These are phyloP conservation scores for Ophiostoma novo-ulmi DNA, from an alignment of 2,329 filamentous ascomycete genomes.

Conservation along the genomic window DNA sequence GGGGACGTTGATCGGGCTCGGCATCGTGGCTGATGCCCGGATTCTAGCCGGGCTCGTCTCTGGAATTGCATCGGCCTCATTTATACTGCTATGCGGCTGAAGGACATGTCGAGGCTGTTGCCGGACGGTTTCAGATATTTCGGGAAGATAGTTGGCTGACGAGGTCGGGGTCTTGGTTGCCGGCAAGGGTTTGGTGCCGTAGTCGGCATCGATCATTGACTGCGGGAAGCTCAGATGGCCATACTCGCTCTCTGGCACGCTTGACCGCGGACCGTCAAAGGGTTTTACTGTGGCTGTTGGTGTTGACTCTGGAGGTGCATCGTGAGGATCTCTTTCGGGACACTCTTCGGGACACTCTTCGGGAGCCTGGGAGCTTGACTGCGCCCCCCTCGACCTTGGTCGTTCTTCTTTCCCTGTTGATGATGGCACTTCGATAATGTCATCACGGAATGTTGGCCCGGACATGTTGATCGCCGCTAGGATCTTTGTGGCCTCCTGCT, in stretches of 20 bases:
- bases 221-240: constrained; percentile 21
- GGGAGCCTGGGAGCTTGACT: not conserved
- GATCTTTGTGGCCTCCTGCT: constrained; percentile 39
- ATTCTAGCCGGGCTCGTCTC: constrained; percentile 28
- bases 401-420: constrained; percentile 32
- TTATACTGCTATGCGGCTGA: constrained; percentile 20
- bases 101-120: no score
- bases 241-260: constrained; percentile 19
- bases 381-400: not conserved
- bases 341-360: not conserved
- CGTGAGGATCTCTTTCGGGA: not conserved
- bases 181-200: not conserved
- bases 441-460: constrained; percentile 33
- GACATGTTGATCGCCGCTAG: constrained; percentile 38
- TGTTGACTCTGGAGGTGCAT: not conserved
- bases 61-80: constrained; percentile 27
- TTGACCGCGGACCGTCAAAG: constrained; percentile 16
- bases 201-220: constrained; percentile 22
- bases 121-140: not conserved
- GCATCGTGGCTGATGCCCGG: not conserved
- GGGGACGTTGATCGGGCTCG: not conserved
- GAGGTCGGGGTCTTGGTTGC: constrained; percentile 23
- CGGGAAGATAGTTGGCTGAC: constrained; percentile 15
- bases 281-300: not conserved
- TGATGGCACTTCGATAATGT: constrained; percentile 35